Base-by-base conservation (phyloP, 2,329 filamentous ascomycete species). In the Fusarium circinatum region DNA sequence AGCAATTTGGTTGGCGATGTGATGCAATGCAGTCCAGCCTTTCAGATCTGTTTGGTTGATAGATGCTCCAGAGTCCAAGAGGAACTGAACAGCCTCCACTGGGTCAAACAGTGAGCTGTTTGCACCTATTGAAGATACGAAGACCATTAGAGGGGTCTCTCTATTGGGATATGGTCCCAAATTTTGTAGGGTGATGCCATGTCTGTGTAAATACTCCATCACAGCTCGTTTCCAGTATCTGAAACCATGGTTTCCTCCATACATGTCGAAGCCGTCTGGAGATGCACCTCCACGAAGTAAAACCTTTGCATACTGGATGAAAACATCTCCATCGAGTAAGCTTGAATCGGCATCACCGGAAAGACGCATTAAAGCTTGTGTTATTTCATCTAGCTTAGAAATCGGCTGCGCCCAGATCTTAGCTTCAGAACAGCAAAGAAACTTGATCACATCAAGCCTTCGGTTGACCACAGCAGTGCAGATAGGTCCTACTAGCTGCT, bases 11-110 rank as follows among this genome's bases (percentile, higher is more conserved):
- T 65, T 70, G 17, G 67, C 67, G 3, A 65, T 22, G 11, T 70
- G 59, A 30, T 70, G 67, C 13, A 70, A 34, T 39, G 65, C 67
- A 11, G 26, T 65, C 65, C 65, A 65, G 3, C 65, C 65, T 24
- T 41, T 38, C 5, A 32, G 28, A 28, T 70, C 65, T 4, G 51
- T 59, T 28, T 58, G 58, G 18, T 70, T 70, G 10, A 70, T 22
- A 5, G 42, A 57, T 6, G 59, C 45, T 6, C 65, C 51, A 26
- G 58, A 70, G 22, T 52, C 45, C 17, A 70, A n/a, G 4, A 70
- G 47, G n/a, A 57, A 45, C 24, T 70, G 28, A 17, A 70, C 26
- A 14, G 28, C 22, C 3, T 54, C 58, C 18, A 8, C 17, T 41
- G 56, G 65, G 3, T 63, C 28, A 9, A 22, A 18, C 1, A n/a